Percentiles rank a stretch among this genome's conserved stretches.
phyloP scores from a whole-genome alignment of 805 yeast genomes.

The Saccharomycopsis vini region DNA sequence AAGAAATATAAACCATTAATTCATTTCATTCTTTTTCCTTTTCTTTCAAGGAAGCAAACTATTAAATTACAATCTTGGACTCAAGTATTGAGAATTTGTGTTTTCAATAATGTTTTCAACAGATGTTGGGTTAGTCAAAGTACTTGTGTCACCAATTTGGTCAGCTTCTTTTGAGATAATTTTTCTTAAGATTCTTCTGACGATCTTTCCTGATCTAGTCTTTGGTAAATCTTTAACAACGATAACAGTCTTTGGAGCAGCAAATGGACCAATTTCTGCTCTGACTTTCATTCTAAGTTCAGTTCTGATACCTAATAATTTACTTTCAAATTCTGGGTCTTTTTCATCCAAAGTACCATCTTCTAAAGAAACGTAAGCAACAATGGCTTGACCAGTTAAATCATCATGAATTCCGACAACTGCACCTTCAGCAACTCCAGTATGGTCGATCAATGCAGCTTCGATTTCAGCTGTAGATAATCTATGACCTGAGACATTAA shows the following conservation, averaged over 20 bases:
- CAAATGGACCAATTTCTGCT: constrained; percentile 78
- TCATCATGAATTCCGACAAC: constrained; percentile 94
- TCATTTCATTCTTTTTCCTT: too few species aligned
- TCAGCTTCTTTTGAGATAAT: constrained; percentile 87
- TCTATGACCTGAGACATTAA: constrained; percentile 95
- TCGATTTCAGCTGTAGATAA: constrained; percentile 98
- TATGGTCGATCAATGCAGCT: constrained; percentile 76
- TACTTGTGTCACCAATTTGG: constrained; percentile 85
- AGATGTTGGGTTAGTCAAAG: constrained; percentile 77
- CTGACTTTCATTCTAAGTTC: constrained; percentile 83
- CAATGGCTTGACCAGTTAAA: constrained; percentile 94
- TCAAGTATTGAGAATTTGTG: constrained; percentile 39
- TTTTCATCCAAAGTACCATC: constrained; percentile 30
- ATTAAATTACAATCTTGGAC: too few species aligned
- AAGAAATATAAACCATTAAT: too few species aligned
- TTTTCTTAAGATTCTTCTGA: constrained; percentile 96
- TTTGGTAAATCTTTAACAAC: constrained; percentile 91
- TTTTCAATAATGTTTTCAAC: constrained; percentile 69
- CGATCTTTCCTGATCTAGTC: constrained; percentile 97
- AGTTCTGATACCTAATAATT: constrained; percentile 37
- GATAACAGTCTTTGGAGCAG: constrained; percentile 80
- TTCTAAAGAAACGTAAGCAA: constrained; percentile 87
- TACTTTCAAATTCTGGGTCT: constrained; percentile 25
- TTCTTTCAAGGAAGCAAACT: too few species aligned
- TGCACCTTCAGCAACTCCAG: constrained; percentile 85